phyloP scores from a whole-genome alignment of 768 basidiomycete genomes.

The Phaeolepiota aurea region DNA sequence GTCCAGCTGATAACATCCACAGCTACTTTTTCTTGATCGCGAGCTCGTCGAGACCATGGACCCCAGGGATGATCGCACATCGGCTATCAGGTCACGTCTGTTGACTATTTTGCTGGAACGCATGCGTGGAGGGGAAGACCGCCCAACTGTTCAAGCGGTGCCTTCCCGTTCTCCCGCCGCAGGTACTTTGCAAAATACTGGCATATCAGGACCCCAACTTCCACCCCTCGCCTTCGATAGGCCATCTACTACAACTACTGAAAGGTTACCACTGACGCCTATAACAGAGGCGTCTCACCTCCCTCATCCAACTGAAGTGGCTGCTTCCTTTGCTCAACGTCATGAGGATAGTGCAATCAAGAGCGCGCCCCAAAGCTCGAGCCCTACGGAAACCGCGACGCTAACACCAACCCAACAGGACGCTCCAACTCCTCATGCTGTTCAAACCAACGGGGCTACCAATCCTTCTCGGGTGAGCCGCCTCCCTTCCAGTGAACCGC shows the following conservation, averaged over 20 bases:
- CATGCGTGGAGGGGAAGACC: conserved; percentile 36
- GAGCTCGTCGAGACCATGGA: conserved; percentile 75
- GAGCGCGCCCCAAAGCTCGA: too few relatives aligned
- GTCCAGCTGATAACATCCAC: conserved; percentile 1
- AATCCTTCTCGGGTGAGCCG: too few relatives aligned
- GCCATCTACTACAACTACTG: conserved; percentile 4
- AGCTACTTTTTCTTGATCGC: conserved; percentile 85
- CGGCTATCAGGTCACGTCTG: conserved; percentile 54
- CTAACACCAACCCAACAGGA: too few relatives aligned
- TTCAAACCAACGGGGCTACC: too few relatives aligned
- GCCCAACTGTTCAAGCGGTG: conserved; percentile 6
- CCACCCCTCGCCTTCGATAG: conserved; percentile 50
- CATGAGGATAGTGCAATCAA: too few relatives aligned
- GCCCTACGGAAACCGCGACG: too few relatives aligned
- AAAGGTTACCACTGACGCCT: conserved; percentile 9
- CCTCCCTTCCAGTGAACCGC: too few relatives aligned
- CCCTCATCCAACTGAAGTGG: neutral
- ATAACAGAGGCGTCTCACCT: conserved; percentile 9
- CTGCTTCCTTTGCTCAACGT: neutral
- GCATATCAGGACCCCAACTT: conserved; percentile 35
- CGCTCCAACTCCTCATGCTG: too few relatives aligned
- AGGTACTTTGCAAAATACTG: conserved; percentile 7
- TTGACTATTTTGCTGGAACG: conserved; percentile 55
- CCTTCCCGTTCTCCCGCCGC: conserved; percentile 6
- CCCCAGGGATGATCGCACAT: conserved; percentile 71